Conservation (phyloP, 2,329 filamentous ascomycete species). For the Venturia asperata region DNA sequence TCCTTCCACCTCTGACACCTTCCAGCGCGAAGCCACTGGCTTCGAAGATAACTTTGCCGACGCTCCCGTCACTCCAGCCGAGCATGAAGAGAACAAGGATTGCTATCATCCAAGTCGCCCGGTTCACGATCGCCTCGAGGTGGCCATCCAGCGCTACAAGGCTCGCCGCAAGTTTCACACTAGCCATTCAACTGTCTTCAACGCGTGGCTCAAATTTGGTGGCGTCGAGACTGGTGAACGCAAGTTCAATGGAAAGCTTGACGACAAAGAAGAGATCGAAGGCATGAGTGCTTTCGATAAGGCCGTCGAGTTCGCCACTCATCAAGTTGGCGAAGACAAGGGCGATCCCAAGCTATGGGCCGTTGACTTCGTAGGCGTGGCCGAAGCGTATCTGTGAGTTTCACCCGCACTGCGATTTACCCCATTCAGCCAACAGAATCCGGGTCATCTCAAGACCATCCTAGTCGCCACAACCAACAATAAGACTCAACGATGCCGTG, state of each 20-base stretch:
- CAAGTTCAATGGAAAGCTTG: constrained; percentile 56
- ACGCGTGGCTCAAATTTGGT: constrained; percentile 74
- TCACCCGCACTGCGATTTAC: neutral
- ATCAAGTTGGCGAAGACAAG: constrained; percentile 48
- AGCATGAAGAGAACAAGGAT: constrained; percentile 58
- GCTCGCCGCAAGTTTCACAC: constrained; percentile 65
- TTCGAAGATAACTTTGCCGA: constrained; percentile 70
- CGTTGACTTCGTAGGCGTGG: constrained; percentile 74
- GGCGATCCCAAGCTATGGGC: constrained; percentile 52
- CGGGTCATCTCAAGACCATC: neutral
- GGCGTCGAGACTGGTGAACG: constrained; percentile 59
- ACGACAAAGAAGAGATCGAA: constrained; percentile 52
- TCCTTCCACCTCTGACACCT: neutral
- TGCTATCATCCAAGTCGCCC: constrained; percentile 48
- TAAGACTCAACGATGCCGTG: neutral
- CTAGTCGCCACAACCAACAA: neutral
- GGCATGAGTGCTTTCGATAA: constrained; percentile 56
- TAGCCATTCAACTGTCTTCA: constrained; percentile 58
- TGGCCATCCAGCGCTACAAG: constrained; percentile 76
- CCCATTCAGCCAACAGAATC: neutral
- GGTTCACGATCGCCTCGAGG: constrained; percentile 63
- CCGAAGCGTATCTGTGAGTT: constrained; percentile 68
- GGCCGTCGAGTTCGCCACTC: constrained; percentile 42
- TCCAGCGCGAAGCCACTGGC: constrained; percentile 34
- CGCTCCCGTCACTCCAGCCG: constrained; percentile 63